Evolutionary conservation across 495 filamentous ascomycete genomes (phyloP), one percentile per base, ranked within the genome.

Genomic region (Halenospora varia): DNA sequence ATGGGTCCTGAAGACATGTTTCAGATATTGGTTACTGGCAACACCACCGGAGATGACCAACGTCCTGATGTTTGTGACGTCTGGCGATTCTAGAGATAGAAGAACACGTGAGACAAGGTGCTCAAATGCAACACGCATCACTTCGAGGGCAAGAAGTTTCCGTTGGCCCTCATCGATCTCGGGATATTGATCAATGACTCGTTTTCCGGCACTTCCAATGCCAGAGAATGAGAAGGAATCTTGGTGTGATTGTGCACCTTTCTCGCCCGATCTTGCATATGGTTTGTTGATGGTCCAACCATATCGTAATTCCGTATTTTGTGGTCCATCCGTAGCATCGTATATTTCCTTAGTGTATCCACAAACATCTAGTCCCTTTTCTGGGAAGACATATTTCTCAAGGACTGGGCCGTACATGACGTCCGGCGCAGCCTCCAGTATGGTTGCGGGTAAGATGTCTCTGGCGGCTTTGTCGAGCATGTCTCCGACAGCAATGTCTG

Each of bases 21-120:
- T 79, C 8, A 98, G 75, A 66, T 85, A 97, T 22, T 66, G 59
- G 70, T 97, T 97, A 20, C 85, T 80, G 3, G 94, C 93, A 1
- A 98, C 94, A 9, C 94, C 94, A 17, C 94, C 94, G 49, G 88
- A 86, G 3, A 97, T 76, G 2, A 97, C 91, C 4, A 97, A 69
- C 0, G 85, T 87, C 11, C 75, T 68, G 9, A 89, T 68, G 20
- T 60, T 48, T 41, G 61, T 29, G 2, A 48, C 48, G 4, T 69
- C 50, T 15, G 65, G 39, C 1, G 64, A 62, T 10, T 62, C 39
- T 10, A 96, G 77, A 1, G 82, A 87, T 25, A 92, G 78, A 1
- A 91, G 64, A 0, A 91, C 77, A 35, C 93, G 77, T 35, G 79
- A 82, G 0, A 83, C 87, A 29, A 97, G 73, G 70, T 98, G 94